Conservation (phyloP, 225 moss, liverwort and hornwort genomes). For the Bryum argenteum region DNA sequence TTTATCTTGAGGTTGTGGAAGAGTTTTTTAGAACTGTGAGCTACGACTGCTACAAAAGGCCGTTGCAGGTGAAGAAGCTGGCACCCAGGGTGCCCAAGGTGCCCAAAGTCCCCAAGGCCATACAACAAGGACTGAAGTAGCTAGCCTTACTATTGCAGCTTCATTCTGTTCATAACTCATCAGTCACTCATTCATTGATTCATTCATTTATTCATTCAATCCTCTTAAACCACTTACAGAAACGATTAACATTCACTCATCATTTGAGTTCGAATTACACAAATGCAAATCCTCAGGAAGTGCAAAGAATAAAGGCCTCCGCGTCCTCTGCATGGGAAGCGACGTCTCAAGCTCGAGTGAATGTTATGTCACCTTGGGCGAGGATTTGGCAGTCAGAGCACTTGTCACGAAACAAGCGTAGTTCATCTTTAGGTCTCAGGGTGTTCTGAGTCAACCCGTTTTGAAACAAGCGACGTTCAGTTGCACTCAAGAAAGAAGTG, state of each 20-base stretch:
- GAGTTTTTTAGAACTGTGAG: slow-evolving; percentile 51
- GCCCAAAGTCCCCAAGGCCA: slow-evolving; percentile 15
- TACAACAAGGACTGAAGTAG: neutral
- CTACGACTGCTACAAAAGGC: slow-evolving; percentile 45
- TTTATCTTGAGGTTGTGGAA: slow-evolving; percentile 49
- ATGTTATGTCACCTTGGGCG: neutral
- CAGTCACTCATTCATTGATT: neutral
- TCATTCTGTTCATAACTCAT: slow-evolving; percentile 21
- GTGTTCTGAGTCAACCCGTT: too few relatives aligned
- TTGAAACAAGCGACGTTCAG: too few relatives aligned
- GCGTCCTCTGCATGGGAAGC: too few relatives aligned
- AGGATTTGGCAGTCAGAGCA: neutral
- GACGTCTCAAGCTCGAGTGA: too few relatives aligned
- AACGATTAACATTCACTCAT: slow-evolving; percentile 10
- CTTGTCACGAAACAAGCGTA: too few relatives aligned
- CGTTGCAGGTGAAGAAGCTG: slow-evolving; percentile 26
- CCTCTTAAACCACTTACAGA: slow-evolving; percentile 22
- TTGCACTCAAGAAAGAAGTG: too few relatives aligned
- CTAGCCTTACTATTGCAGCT: neutral
- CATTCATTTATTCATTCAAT: slow-evolving; percentile 13
- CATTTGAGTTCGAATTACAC: slow-evolving; percentile 28
- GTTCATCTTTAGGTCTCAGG: too few relatives aligned
- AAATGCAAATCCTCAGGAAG: neutral
- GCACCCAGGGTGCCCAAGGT: neutral
- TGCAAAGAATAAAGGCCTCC: too few relatives aligned